Percentiles rank a stretch among this genome's conserved stretches.
Evolutionary conservation across 768 basidiomycete genomes (phyloP).

Genomic region (Boletellus emodensis): DNA sequence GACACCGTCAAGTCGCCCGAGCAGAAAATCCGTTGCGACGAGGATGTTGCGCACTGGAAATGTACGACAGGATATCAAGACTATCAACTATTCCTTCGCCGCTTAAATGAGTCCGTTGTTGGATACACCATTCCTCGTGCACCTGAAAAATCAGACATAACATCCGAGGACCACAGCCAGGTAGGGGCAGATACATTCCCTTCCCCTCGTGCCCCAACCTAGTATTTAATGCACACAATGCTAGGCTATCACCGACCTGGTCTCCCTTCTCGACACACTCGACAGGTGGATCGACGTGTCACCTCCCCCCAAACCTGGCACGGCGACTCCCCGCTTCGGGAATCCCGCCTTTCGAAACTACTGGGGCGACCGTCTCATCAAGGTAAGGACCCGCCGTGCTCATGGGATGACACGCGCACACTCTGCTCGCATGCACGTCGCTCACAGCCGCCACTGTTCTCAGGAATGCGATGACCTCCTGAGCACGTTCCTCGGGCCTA

Average conservation of each 20-base stretch:
- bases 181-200: constrained; percentile 8
- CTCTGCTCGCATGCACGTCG: too few species aligned
- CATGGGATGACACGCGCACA: not conserved
- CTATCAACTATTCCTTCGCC: constrained; percentile 69
- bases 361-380: constrained; percentile 76
- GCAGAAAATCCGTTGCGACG: constrained; percentile 65
- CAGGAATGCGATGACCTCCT: constrained; percentile 57
- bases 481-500: constrained; percentile 42
- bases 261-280: constrained; percentile 62
- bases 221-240: not conserved
- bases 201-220: not conserved
- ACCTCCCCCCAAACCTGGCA: constrained; percentile 55
- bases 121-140: constrained; percentile 51
- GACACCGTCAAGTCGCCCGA: constrained; percentile 31
- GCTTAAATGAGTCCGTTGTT: constrained; percentile 74
- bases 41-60: constrained; percentile 73
- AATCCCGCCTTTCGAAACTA: constrained; percentile 80
- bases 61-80: constrained; percentile 65
- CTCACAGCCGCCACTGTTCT: not conserved
- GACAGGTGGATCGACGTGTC: constrained; percentile 77
- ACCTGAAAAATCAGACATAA: constrained; percentile 1
- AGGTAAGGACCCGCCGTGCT: constrained; percentile 42
- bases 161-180: constrained; percentile 10
- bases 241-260: constrained; percentile 45
- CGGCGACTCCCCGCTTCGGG: constrained; percentile 75